Percentiles rank a stretch among this genome's conserved stretches.
phyloP scores from a whole-genome alignment of 225 moss, liverwort and hornwort species.

The Climacium dendroides region DNA sequence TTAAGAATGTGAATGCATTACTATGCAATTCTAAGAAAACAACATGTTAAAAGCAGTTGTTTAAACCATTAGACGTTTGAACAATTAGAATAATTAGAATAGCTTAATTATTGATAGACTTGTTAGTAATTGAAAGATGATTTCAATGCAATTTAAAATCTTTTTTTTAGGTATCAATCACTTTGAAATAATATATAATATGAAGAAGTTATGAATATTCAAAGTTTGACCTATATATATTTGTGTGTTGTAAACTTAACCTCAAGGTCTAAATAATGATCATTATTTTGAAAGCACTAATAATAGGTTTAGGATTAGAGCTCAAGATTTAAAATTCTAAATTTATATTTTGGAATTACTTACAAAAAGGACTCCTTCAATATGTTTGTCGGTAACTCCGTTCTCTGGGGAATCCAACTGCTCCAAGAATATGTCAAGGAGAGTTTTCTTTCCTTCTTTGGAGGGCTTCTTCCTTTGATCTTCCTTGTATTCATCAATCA shows the following conservation, averaged over 20 bases:
- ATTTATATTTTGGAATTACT: not conserved
- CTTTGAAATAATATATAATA: not conserved
- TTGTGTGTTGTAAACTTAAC: not conserved
- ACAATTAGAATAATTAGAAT: not conserved
- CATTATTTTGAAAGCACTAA: not conserved
- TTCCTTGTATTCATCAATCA: no score
- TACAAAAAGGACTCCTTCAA: not conserved
- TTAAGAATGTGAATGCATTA: not conserved
- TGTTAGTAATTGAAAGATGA: not conserved
- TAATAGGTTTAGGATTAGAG: not conserved
- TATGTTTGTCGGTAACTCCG: not conserved
- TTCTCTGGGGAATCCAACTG: not conserved
- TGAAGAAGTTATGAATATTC: no score
- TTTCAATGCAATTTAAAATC: not conserved
- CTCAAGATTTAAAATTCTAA: not conserved
- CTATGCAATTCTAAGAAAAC: not conserved
- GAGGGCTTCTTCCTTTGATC: no score
- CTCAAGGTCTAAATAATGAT: no score
- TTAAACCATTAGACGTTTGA: fast-evolving
- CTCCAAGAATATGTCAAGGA: not conserved
- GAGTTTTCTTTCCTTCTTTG: no score
- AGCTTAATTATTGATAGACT: not conserved
- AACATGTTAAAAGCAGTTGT: not conserved
- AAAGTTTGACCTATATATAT: not conserved
- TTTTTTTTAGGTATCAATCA: fast-evolving